Conservation (phyloP, 2,329 filamentous ascomycete genomes). For the Fusarium oxysporum region DNA sequence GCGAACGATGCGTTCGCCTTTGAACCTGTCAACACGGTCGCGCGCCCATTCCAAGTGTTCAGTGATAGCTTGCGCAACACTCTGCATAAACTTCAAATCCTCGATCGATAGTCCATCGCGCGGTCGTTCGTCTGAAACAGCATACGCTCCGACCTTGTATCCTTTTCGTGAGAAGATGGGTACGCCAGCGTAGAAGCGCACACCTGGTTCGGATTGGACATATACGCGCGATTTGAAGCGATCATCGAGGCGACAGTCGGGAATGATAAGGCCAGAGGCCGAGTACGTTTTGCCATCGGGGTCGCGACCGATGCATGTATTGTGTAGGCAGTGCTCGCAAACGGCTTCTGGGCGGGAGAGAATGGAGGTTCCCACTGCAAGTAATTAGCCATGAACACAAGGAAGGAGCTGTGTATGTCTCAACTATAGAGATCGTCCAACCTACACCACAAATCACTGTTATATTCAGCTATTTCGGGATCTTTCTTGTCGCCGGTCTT, state of each 20-base stretch:
- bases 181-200: slow-evolving; percentile 59
- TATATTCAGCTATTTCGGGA: slow-evolving; percentile 2
- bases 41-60: slow-evolving; percentile 70
- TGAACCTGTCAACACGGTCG: slow-evolving; percentile 62
- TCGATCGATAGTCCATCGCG: slow-evolving; percentile 61
- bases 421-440: slow-evolving; percentile 16
- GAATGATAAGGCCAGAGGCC: slow-evolving; percentile 46
- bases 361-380: slow-evolving; percentile 42
- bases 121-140: slow-evolving; percentile 68
- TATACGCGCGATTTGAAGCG: slow-evolving; percentile 50
- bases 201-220: slow-evolving; percentile 47
- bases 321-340: slow-evolving; percentile 47
- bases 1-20: slow-evolving; percentile 65
- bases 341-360: slow-evolving; percentile 50
- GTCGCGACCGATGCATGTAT: slow-evolving; percentile 42
- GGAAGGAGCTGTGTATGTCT: background rate
- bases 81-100: slow-evolving; percentile 66
- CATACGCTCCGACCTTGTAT: slow-evolving; percentile 70
- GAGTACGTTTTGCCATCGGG: slow-evolving; percentile 43
- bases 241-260: slow-evolving; percentile 48
- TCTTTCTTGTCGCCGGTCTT: background rate
- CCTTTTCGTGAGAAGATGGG: slow-evolving; percentile 67
- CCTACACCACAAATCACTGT: slow-evolving; percentile 51
- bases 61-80: slow-evolving; percentile 67
- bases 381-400: background rate